Evolutionary conservation across 805 yeast genomes (phyloP), one percentile per base, ranked within the genome.

Genomic region (Pichia manshurica): DNA sequence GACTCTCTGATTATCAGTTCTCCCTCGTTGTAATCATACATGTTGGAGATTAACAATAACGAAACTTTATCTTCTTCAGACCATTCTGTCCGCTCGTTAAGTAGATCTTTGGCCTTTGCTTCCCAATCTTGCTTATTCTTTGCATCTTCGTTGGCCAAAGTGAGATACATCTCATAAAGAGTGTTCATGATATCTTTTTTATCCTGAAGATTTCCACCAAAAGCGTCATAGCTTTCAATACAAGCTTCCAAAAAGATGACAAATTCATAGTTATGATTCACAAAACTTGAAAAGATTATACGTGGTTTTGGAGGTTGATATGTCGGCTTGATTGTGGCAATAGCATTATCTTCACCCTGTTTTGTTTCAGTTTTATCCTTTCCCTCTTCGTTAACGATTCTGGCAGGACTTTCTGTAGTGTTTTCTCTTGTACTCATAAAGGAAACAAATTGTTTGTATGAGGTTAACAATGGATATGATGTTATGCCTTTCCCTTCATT

Each of bases 241-340:
- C 96, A 88, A 0, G 98, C 97, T 62, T 93, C 99, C 48, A 93
- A 65, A 53, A 93, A 93, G 7, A 87, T 85, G 22, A 90, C 93
- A 72, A 93, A 91, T 59, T 90, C 93, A 58, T 82, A 78, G 0
- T 93, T 89, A 60, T 85, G 87, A 54, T 82, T 78, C n/a, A 86
- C 79, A 62, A 93, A 93, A 1, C 95, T 81, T 2, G 91, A 82
- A 60, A 88, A 93, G 1, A 91, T 86, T 35, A 91, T 71, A 39
- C 89, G 74, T 6, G 98, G 98, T 44, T 82, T 75, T 3, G 99
- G 99, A 1, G 98, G 96, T 44, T 83, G 82, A 63, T 93, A 93
- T 0, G 93, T 85, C 15, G 90, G 84, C 34, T 28, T 17, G 19
- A 25, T 15, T 13, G 22, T 13, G 9, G 21, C 8, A 22, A 38